phyloP scores from a whole-genome alignment of 306 rosid genomes.

The Spatholobus suberectus region DNA sequence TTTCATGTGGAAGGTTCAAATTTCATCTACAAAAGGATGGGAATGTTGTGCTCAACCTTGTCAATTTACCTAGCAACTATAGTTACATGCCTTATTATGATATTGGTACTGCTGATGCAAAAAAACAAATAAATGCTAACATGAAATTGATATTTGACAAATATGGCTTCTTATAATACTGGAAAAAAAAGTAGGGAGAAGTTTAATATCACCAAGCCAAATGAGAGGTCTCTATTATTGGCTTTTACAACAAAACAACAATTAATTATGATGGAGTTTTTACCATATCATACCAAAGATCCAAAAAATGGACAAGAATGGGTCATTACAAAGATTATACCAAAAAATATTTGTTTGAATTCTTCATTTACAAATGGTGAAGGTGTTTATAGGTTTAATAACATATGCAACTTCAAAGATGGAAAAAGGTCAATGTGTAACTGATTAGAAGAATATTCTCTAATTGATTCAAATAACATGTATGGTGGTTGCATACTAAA shows the following conservation, averaged over 20 bases:
- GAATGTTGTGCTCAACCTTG: constrained; percentile 39
- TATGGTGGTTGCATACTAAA: constrained; percentile 28
- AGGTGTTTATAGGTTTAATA: constrained; percentile 58
- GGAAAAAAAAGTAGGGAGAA: constrained; percentile 35
- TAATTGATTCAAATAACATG: constrained; percentile 1
- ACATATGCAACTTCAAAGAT: constrained; percentile 40
- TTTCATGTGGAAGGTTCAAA: constrained; percentile 49
- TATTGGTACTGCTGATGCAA: neutral
- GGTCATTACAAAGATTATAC: neutral
- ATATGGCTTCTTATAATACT: constrained; percentile 48
- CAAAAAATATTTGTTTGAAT: constrained; percentile 39
- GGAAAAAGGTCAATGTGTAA: constrained; percentile 36
- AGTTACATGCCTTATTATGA: constrained; percentile 22
- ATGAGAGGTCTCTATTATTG: neutral
- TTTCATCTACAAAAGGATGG: constrained; percentile 48
- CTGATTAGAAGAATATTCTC: constrained; percentile 27
- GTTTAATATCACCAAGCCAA: neutral
- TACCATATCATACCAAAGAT: constrained; percentile 35
- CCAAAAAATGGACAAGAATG: constrained; percentile 23
- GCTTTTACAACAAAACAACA: constrained; percentile 49
- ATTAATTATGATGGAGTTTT: constrained; percentile 61
- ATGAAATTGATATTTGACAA: constrained; percentile 39
- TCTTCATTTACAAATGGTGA: neutral
- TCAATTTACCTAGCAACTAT: constrained; percentile 43
- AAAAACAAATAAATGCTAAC: constrained; percentile 36